Evolutionary conservation across 306 rosid genomes (phyloP), one percentile per base, ranked within the genome.

Genomic region (Dryas octopetala): DNA sequence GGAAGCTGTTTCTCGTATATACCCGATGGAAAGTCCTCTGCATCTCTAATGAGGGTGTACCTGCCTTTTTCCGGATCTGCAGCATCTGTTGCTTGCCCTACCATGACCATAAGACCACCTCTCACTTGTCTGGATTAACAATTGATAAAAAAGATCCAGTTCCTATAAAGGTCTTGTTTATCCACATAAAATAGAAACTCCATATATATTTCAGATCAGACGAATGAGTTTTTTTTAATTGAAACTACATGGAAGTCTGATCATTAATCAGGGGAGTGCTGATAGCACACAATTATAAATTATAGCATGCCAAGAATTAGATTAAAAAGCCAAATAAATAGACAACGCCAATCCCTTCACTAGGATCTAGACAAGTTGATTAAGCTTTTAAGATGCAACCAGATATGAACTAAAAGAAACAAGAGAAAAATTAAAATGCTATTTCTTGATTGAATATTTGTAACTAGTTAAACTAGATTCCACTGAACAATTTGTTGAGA

Each of bases 1-100:
- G 95, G 98, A 76, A 94, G 98, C 66, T 93, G 96, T 71, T 86
- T 91, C 84, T 90, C 97, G 38, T 90, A 94, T 72, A 89, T 74
- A 69, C 98, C 98, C 0, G 60, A 78, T 67, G 91, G 95, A 46
- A 70, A 80, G 73, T 91, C 96, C 82, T 94, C 98, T 9, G 86
- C 82, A 72, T 89, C 98, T 86, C 74, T 85, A 62, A 91, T 83
- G 11, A 86, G 86, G 14, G 85, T 23, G 57, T 94, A 94, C 74
- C 81, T 90, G 51, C 93, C 94, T 83, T 81, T 94, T 52, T 85
- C 91, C 52, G 70, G 75, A 47, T 88, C 96, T 44, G 74, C 51
- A 73, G 74, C 81, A 72, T 85, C 93, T 51, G 63, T 74, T 73
- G 78, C 87, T 80, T 82, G 93, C 74, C 97, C 96, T 94, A 83